phyloP scores from a whole-genome alignment of 1,284 basidiomycete species.

The Ceratobasidium sp. region DNA sequence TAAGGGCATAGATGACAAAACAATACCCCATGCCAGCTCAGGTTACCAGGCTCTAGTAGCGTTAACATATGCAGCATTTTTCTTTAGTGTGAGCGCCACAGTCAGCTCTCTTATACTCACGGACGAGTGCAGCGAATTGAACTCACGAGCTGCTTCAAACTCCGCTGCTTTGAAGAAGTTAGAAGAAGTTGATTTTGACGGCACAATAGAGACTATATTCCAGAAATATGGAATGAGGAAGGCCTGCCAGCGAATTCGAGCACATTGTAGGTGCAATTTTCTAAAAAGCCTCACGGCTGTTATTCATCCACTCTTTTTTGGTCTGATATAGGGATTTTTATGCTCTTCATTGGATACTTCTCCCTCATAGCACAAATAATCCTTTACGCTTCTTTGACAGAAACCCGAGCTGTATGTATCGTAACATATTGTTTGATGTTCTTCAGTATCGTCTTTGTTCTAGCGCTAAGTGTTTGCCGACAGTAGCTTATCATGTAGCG shows the following conservation, averaged over 20 bases:
- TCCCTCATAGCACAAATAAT: background rate
- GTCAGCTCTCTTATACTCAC: background rate
- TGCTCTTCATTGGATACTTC: background rate
- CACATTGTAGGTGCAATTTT: background rate
- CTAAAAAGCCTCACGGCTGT: no score
- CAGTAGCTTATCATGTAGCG: no score
- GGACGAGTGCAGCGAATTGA: background rate
- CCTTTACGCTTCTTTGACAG: background rate
- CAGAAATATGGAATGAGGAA: background rate
- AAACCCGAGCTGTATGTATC: background rate
- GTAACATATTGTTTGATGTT: background rate
- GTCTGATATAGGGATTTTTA: background rate
- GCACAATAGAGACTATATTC: background rate
- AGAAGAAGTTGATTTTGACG: background rate
- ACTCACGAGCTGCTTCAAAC: background rate
- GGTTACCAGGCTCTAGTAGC: background rate
- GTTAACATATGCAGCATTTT: background rate
- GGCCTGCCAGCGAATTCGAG: background rate
- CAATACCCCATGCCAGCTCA: background rate
- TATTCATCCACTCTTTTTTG: background rate
- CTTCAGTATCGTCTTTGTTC: background rate
- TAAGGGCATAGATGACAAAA: background rate
- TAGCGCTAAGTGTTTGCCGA: no score
- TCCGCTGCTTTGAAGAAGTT: background rate
- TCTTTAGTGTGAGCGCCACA: conserved; percentile 13